These are phyloP conservation scores for Pseudogymnoascus sp. DNA, from an alignment of 2,329 filamentous ascomycete species.

Conservation along the genomic window DNA sequence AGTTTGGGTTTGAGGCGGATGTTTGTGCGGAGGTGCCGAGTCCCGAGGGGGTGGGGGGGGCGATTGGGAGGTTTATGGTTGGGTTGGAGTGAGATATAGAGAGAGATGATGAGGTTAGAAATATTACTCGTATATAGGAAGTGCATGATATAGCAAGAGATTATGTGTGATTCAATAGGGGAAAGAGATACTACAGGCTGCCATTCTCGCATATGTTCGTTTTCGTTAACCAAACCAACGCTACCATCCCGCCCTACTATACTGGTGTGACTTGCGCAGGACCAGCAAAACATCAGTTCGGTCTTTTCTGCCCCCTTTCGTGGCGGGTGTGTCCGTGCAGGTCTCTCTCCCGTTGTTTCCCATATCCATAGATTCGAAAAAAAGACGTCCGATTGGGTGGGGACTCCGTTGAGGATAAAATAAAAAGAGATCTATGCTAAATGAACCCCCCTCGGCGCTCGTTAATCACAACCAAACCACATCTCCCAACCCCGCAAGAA, in stretches of 20 bases:
- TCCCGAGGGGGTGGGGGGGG: conserved; percentile 67
- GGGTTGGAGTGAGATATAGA: background rate
- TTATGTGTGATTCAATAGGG: background rate
- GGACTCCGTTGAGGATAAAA: conserved; percentile 6
- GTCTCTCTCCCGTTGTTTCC: background rate
- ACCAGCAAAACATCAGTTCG: background rate
- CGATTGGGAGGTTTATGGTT: conserved; percentile 41
- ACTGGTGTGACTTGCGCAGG: background rate
- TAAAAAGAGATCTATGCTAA: conserved; percentile 7
- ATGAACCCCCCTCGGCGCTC: background rate
- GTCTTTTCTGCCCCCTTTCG: background rate
- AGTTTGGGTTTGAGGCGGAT: conserved; percentile 62
- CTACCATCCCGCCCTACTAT: background rate
- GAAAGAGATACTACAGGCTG: conserved; percentile 2
- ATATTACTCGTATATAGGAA: background rate
- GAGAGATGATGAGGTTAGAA: background rate
- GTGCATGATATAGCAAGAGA: background rate
- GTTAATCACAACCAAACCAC: background rate
- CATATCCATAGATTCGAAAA: background rate
- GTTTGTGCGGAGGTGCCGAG: conserved; percentile 77
- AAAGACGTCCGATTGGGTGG: background rate
- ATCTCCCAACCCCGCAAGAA: background rate
- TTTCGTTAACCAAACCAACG: background rate
- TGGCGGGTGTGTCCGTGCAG: background rate
- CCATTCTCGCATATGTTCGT: conserved; percentile 4